Evolutionary conservation across 345 rosid species (phyloP).

Genomic region (Xanthoceras sorbifolium): DNA sequence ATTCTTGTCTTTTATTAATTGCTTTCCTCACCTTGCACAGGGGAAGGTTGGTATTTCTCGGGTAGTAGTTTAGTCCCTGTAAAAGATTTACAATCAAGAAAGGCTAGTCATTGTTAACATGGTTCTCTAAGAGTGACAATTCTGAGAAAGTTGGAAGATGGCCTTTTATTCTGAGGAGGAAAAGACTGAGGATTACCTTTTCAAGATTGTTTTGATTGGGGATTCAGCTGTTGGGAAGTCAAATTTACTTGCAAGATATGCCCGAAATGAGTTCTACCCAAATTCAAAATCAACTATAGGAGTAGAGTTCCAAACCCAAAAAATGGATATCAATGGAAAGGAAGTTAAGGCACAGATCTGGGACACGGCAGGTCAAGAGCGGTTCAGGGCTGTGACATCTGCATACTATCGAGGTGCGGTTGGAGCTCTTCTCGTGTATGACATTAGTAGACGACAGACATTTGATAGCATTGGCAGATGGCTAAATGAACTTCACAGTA

Average conservation of each 20-base stretch:
- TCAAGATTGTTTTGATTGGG: constrained; percentile 87
- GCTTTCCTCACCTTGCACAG: constrained; percentile 21
- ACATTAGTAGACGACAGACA: constrained; percentile 88
- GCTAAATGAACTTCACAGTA: constrained; percentile 98
- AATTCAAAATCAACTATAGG: constrained; percentile 97
- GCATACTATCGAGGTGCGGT: constrained; percentile 98
- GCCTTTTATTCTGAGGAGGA: constrained; percentile 74
- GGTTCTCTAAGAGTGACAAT: constrained; percentile 45
- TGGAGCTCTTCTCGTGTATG: constrained; percentile 95
- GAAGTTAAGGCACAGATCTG: constrained; percentile 97
- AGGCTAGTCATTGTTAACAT: constrained; percentile 31
- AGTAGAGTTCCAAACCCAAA: constrained; percentile 98
- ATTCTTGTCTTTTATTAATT: constrained; percentile 33
- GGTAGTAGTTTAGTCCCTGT: constrained; percentile 19
- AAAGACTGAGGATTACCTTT: constrained; percentile 89
- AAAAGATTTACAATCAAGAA: constrained; percentile 13
- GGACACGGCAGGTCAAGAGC: constrained; percentile 99
- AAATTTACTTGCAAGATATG: constrained; percentile 96
- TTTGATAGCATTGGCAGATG: constrained; percentile 90
- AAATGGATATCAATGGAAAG: constrained; percentile 83
- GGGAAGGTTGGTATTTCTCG: constrained; percentile 23
- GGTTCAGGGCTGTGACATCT: constrained; percentile 96
- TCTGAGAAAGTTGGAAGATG: constrained; percentile 51
- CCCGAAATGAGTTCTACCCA: constrained; percentile 90
- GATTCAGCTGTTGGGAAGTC: constrained; percentile 99